phyloP scores from a whole-genome alignment of 768 basidiomycete genomes.

The Pisolithus orientalis region DNA sequence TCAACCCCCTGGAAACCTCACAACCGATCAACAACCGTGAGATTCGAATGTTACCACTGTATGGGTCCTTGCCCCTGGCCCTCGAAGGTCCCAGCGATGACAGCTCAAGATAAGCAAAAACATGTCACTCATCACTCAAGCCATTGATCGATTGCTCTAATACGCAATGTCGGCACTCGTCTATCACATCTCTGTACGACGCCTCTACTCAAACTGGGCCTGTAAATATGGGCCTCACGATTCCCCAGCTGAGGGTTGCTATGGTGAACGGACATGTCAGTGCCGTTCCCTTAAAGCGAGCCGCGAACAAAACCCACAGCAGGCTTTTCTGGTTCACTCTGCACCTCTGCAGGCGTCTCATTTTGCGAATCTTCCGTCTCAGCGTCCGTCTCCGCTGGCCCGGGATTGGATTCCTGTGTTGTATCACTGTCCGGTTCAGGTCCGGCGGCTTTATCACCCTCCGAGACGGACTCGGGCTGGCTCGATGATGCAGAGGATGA shows the following conservation, averaged over 20 bases:
- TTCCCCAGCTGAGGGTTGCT: slow-evolving; percentile 1
- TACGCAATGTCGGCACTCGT: not conserved
- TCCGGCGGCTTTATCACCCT: not conserved
- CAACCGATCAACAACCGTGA: not conserved
- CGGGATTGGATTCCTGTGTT: not conserved
- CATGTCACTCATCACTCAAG: not conserved
- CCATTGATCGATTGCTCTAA: not conserved
- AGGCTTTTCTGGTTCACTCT: slow-evolving; percentile 3
- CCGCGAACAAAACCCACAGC: slow-evolving; percentile 10
- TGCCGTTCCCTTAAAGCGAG: not conserved
- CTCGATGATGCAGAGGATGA: slow-evolving; percentile 1
- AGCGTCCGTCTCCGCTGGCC: not conserved
- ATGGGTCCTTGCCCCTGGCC: too few species aligned
- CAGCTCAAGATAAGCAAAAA: not conserved
- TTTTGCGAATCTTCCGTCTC: slow-evolving; percentile 1
- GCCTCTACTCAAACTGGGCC: too few species aligned
- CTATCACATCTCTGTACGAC: too few species aligned
- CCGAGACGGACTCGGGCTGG: not conserved
- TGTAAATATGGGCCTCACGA: slow-evolving; percentile 5
- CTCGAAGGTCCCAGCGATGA: too few species aligned
- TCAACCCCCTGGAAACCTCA: not conserved
- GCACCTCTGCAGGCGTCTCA: slow-evolving; percentile 1
- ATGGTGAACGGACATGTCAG: slow-evolving; percentile 5
- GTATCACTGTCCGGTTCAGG: not conserved
- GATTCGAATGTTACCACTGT: not conserved